Percentiles rank a stretch among this genome's conserved stretches.
Evolutionary conservation across 2,329 filamentous ascomycete species (phyloP).

Genomic region (Endocalyx cinctus): DNA sequence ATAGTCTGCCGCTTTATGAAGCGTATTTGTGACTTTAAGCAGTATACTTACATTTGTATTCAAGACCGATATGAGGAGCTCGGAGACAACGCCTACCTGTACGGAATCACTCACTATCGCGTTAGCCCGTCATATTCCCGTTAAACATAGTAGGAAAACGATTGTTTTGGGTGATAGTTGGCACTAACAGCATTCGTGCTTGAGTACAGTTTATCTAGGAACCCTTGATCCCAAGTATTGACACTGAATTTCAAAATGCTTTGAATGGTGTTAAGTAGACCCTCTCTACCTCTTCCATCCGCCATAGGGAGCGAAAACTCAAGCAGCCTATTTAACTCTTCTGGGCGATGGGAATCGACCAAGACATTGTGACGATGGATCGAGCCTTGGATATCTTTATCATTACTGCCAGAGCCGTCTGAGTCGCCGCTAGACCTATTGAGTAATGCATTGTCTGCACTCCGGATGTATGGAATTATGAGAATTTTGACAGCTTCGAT

Average conservation of each 20-base stretch:
- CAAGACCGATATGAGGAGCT: conserved; percentile 76
- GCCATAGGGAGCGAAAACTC: conserved; percentile 53
- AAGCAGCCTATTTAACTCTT: conserved; percentile 51
- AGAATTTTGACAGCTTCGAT: conserved; percentile 62
- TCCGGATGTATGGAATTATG: conserved; percentile 65
- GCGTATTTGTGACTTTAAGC: too few relatives aligned
- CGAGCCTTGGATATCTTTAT: conserved; percentile 1
- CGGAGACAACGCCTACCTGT: conserved; percentile 75
- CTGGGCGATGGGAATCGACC: conserved; percentile 58
- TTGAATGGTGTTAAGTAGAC: conserved; percentile 66
- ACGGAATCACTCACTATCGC: too few relatives aligned
- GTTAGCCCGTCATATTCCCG: too few relatives aligned
- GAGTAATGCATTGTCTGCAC: conserved; percentile 60
- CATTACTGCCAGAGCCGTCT: conserved; percentile 23
- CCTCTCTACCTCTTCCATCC: conserved; percentile 61
- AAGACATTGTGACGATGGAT: conserved; percentile 47
- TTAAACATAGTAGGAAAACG: too few relatives aligned
- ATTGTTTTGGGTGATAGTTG: too few relatives aligned
- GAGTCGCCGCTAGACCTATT: conserved; percentile 51
- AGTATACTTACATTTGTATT: conserved; percentile 73
- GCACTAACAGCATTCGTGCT: conserved; percentile 70
- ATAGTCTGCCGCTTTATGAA: too few relatives aligned
- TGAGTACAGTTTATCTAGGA: conserved; percentile 93
- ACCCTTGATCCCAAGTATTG: conserved; percentile 98
- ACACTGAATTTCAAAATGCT: conserved; percentile 79